phyloP scores from a whole-genome alignment of 306 rosid genomes.

The Senna siamea region DNA sequence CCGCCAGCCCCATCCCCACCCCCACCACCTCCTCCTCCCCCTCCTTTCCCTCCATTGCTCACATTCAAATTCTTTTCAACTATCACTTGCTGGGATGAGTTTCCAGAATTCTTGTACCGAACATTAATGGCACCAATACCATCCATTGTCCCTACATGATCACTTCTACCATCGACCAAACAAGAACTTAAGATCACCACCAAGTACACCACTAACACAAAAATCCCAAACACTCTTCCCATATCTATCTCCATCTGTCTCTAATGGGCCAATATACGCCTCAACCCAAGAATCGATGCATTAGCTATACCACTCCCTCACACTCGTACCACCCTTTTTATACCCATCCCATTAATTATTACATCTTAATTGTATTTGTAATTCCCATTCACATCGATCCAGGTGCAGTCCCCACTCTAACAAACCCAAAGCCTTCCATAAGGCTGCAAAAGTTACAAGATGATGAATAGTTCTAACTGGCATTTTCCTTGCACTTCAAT shows the following conservation, averaged over 20 bases:
- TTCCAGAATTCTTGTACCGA: too few relatives aligned
- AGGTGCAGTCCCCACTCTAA: constrained; percentile 32
- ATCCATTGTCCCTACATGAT: neutral
- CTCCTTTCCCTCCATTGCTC: constrained; percentile 10
- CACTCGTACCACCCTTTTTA: constrained; percentile 28
- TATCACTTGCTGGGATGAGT: neutral
- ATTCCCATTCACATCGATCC: neutral
- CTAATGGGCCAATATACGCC: too few relatives aligned
- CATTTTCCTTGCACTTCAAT: constrained; percentile 45
- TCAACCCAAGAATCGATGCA: too few relatives aligned
- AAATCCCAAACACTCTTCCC: constrained; percentile 31
- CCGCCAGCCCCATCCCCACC: neutral
- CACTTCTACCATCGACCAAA: constrained; percentile 37
- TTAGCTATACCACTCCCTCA: neutral
- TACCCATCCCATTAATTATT: constrained; percentile 32
- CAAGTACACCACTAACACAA: constrained; percentile 28
- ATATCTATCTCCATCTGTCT: constrained; percentile 18
- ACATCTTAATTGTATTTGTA: neutral
- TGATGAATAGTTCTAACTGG: constrained; percentile 22
- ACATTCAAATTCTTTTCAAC: constrained; percentile 27
- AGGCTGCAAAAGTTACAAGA: constrained; percentile 43
- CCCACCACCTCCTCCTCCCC: constrained; percentile 9
- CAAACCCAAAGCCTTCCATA: constrained; percentile 35
- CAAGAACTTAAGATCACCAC: constrained; percentile 32
- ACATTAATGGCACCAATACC: too few relatives aligned